Evolutionary conservation across 2,329 filamentous ascomycete genomes (phyloP).

Genomic region (Beauveria sp.): DNA sequence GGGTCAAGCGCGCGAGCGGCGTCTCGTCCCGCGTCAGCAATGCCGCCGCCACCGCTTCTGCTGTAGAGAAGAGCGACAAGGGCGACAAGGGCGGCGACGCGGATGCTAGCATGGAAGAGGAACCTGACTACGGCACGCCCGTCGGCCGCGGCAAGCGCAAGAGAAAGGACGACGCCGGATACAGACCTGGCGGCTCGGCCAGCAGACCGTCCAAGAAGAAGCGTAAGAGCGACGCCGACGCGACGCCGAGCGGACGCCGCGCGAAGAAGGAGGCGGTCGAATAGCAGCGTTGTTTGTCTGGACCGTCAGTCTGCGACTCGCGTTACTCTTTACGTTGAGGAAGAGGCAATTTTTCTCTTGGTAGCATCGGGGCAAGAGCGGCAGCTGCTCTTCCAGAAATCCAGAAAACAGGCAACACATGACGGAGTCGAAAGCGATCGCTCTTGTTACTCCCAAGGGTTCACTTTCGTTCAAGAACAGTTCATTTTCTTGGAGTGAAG

Average conservation of each 20-base stretch:
- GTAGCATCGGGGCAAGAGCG: too few relatives aligned
- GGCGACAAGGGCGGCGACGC: constrained; percentile 17
- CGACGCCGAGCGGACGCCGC: constrained; percentile 27
- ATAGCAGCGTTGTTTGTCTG: not conserved
- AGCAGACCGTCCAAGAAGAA: constrained; percentile 50
- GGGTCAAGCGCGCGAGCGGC: constrained; percentile 27
- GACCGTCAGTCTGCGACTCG: not conserved
- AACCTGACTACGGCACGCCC: constrained; percentile 26
- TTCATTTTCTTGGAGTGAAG: too few relatives aligned
- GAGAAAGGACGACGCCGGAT: constrained; percentile 52
- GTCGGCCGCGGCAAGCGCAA: constrained; percentile 39
- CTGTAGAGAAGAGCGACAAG: constrained; percentile 17
- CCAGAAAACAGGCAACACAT: not conserved
- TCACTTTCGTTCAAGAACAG: not conserved
- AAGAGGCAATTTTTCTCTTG: too few relatives aligned
- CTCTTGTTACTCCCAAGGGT: not conserved
- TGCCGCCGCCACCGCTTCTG: constrained; percentile 20
- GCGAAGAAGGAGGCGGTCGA: constrained; percentile 26
- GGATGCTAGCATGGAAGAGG: constrained; percentile 35
- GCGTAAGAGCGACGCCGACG: constrained; percentile 45
- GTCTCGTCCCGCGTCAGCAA: constrained; percentile 20
- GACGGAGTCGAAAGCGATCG: not conserved
- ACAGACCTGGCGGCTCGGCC: constrained; percentile 50
- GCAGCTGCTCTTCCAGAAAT: too few relatives aligned
- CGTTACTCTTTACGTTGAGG: not conserved